A percentile compares a stretch with the other conserved stretches of the same genome.
phyloP scores from a whole-genome alignment of 108 stramenopile genomes.

The Skeletonema potamos region DNA sequence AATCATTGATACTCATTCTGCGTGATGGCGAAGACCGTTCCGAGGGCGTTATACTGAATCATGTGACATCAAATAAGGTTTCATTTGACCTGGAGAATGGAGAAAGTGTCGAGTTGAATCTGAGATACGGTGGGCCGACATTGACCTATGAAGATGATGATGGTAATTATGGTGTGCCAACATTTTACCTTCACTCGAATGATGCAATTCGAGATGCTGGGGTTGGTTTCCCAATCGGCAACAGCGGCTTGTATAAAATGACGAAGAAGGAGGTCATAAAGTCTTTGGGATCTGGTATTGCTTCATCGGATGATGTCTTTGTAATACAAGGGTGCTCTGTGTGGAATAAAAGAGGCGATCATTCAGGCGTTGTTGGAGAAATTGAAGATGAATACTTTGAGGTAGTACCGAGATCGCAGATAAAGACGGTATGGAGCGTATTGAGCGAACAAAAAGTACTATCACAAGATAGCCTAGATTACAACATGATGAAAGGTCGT shows the following conservation, averaged over 20 bases:
- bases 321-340: conserved; percentile 57
- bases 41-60: conserved; percentile 57
- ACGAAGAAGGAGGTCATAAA: conserved; percentile 44
- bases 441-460: conserved; percentile 12
- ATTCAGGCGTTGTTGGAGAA: conserved; percentile 38
- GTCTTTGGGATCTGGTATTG: conserved; percentile 36
- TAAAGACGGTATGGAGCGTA: conserved; percentile 18
- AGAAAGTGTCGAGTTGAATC: conserved; percentile 20
- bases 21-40: conserved; percentile 56
- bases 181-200: conserved; percentile 49
- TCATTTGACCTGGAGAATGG: conserved; percentile 23
- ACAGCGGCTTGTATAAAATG: conserved; percentile 29
- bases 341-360: conserved; percentile 40
- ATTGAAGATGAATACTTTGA: conserved; percentile 40
- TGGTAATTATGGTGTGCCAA: conserved; percentile 19
- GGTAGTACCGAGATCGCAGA: conserved; percentile 6
- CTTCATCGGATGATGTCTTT: conserved; percentile 47
- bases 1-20: conserved; percentile 54
- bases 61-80: conserved; percentile 36
- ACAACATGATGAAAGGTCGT: conserved; percentile 18
- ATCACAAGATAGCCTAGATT: conserved; percentile 6
- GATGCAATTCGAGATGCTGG: conserved; percentile 20
- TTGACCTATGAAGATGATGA: conserved; percentile 16
- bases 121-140: conserved; percentile 62
- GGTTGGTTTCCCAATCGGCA: conserved; percentile 41